Evolutionary conservation across 345 rosid species (phyloP).

Genomic region (Hibiscus tridactylites): DNA sequence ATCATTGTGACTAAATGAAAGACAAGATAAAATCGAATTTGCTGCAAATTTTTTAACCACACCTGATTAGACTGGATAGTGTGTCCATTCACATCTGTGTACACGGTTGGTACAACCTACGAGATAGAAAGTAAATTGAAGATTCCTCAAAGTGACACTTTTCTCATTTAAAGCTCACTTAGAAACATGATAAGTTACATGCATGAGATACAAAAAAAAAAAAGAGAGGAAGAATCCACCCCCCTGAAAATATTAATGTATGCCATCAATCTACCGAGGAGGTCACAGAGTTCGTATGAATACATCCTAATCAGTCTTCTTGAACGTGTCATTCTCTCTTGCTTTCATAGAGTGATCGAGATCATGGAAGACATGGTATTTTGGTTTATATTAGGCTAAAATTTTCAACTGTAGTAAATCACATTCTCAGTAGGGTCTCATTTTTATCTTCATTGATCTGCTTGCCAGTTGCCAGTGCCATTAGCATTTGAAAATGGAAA

Average conservation of each 20-base stretch:
- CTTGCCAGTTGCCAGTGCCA: not conserved
- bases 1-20: conserved; percentile 8
- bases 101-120: conserved; percentile 95
- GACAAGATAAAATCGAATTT: not conserved
- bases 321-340: not conserved
- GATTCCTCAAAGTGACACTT: not conserved
- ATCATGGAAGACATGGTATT: not conserved
- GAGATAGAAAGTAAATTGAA: conserved; percentile 6
- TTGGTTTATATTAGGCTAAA: not conserved
- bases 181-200: not conserved
- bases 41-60: not conserved
- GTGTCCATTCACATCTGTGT: conserved; percentile 70
- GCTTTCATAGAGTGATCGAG: too few species aligned
- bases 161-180: not conserved
- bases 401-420: not conserved
- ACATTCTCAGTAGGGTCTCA: not conserved
- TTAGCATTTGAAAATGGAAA: not conserved
- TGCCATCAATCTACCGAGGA: not conserved
- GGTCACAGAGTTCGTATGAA: not conserved
- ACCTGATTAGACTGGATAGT: conserved; percentile 94
- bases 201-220: not conserved
- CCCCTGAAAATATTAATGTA: not conserved
- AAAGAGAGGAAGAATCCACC: not conserved
- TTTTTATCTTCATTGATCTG: not conserved
- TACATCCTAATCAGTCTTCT: not conserved